Percentiles rank a stretch among this genome's conserved stretches.
phyloP scores from a whole-genome alignment of 2,329 filamentous ascomycete species.

The Thelonectria discophora region DNA sequence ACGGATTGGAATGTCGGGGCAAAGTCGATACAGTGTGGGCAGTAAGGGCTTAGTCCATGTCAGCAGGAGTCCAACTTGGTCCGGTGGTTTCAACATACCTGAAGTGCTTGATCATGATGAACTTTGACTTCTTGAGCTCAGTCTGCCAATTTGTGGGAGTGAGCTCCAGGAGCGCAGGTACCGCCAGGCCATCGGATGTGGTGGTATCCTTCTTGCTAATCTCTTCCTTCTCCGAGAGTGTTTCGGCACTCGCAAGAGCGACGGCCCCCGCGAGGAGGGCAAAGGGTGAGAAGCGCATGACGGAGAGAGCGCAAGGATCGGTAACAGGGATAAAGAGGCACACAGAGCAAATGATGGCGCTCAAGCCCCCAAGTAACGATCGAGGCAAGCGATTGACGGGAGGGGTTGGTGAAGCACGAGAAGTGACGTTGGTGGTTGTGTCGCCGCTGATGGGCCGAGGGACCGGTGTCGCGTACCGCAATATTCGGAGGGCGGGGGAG shows the following conservation, averaged over 20 bases:
- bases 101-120: conserved; percentile 69
- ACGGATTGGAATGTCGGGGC: conserved; percentile 89
- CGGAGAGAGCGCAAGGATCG: conserved; percentile 22
- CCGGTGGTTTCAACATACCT: conserved; percentile 58
- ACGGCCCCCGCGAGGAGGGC: conserved; percentile 58
- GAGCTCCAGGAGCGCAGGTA: conserved; percentile 72
- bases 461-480: conserved; percentile 17
- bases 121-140: conserved; percentile 63
- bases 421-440: conserved; percentile 17
- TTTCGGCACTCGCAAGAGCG: conserved; percentile 44
- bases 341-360: background rate
- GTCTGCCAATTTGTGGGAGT: conserved; percentile 65
- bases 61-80: conserved; percentile 28
- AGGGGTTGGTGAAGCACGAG: conserved; percentile 11
- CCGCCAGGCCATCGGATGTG: conserved; percentile 71
- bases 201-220: conserved; percentile 52
- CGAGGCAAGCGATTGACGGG: background rate
- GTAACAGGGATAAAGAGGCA: background rate
- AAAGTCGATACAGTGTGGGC: conserved; percentile 78
- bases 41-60: conserved; percentile 59
- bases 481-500: conserved; percentile 12
- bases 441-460: conserved; percentile 18
- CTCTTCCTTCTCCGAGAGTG: conserved; percentile 43
- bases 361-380: background rate
- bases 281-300: conserved; percentile 49